Evolutionary conservation across 139 green algal genomes (phyloP).

Genomic region (Coelastrella sp.): DNA sequence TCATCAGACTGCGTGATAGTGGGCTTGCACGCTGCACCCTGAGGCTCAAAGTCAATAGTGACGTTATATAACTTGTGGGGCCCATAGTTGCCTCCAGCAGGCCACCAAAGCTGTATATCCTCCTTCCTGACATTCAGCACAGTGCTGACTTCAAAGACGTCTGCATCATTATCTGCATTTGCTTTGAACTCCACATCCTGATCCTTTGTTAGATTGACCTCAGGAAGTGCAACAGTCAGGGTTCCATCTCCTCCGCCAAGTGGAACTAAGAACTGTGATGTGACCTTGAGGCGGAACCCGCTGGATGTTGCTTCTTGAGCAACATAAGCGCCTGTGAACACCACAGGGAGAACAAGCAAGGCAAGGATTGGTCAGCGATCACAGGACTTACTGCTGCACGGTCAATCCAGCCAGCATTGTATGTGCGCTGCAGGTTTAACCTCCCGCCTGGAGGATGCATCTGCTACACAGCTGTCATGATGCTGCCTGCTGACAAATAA

Average conservation of each 20-base stretch:
- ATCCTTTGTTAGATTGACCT: neutral
- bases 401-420: neutral
- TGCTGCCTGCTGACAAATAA: too few relatives aligned
- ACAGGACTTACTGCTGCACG: too few relatives aligned
- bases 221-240: conserved; percentile 3
- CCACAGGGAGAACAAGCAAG: neutral
- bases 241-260: neutral
- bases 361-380: neutral
- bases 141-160: neutral
- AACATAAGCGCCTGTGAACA: conserved; percentile 11
- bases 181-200: neutral
- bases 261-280: neutral
- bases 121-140: neutral
- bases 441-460: too few relatives aligned
- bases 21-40: neutral
- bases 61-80: conserved; percentile 33
- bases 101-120: conserved; percentile 68
- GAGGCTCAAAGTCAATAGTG: neutral
- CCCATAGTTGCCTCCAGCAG: conserved; percentile 44
- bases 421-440: neutral
- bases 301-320: neutral
- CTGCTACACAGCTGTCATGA: too few relatives aligned
- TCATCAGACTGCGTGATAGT: too few relatives aligned
- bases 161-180: neutral
- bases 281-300: conserved; percentile 28